These are phyloP conservation scores for Penstemon eatonii DNA, from an alignment of 257 asterid species.

Conservation along the genomic window DNA sequence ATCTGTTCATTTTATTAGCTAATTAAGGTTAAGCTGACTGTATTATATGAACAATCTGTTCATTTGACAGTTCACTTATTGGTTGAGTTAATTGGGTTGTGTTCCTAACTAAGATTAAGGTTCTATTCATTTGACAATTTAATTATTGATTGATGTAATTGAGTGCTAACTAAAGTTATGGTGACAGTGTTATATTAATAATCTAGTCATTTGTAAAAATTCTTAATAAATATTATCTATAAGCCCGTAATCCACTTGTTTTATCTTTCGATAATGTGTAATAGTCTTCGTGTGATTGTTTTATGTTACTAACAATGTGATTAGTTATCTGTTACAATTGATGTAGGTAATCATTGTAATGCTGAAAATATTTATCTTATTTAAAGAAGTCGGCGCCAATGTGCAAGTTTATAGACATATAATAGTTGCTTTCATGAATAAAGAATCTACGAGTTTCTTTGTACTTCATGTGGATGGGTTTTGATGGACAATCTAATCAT, in stretches of 20 bases:
- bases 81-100: not conserved
- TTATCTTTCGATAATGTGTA: not conserved
- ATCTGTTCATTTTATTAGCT: not conserved
- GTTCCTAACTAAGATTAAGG: not conserved
- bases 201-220: not conserved
- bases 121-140: too few species aligned
- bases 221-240: slow-evolving; percentile 2
- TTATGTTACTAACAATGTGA: too few species aligned
- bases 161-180: not conserved
- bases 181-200: not conserved
- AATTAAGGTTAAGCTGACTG: not conserved
- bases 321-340: too few species aligned
- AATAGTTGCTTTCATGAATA: not conserved
- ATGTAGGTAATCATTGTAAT: not conserved
- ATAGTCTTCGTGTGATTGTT: too few species aligned
- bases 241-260: not conserved
- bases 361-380: not conserved
- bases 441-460: not conserved
- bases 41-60: not conserved
- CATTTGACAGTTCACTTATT: not conserved
- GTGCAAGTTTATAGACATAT: not conserved
- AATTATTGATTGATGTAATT: too few species aligned
- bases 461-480: not conserved
- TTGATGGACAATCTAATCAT: slow-evolving; percentile 12
- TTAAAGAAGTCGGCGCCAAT: not conserved